phyloP scores from a whole-genome alignment of 2,329 filamentous ascomycete species.

The Biscogniauxia marginata region DNA sequence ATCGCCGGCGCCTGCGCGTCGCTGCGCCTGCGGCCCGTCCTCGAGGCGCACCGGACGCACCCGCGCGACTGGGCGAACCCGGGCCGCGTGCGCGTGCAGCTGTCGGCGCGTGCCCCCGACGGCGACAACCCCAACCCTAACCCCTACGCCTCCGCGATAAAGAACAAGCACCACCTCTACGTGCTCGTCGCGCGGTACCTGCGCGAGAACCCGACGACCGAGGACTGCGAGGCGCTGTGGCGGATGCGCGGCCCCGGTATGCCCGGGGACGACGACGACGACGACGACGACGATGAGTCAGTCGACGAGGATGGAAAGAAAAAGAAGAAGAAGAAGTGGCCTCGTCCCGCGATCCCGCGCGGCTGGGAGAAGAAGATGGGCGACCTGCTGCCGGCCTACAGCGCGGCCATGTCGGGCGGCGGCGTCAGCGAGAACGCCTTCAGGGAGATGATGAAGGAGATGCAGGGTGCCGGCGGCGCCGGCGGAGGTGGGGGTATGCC shows the following conservation, averaged over 20 bases:
- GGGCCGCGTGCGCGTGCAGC: conserved; percentile 76
- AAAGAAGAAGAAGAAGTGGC: too few relatives aligned
- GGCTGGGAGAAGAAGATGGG: conserved; percentile 81
- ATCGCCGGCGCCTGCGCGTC: conserved; percentile 81
- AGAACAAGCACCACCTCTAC: conserved; percentile 85
- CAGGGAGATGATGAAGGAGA: conserved; percentile 96
- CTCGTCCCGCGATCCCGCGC: conserved; percentile 71
- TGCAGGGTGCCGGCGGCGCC: conserved; percentile 56
- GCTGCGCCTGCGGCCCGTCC: conserved; percentile 69
- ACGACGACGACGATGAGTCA: too few relatives aligned
- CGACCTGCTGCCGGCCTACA: conserved; percentile 80
- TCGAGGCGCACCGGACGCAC: conserved; percentile 90
- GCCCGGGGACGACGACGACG: conserved; percentile 59
- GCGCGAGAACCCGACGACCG: conserved; percentile 72
- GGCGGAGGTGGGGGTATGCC: conserved; percentile 30
- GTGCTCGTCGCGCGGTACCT: conserved; percentile 76
- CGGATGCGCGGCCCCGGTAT: conserved; percentile 71
- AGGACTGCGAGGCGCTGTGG: conserved; percentile 63
- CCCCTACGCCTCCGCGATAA: conserved; percentile 46
- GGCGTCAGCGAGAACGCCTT: conserved; percentile 93
- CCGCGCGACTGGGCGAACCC: conserved; percentile 98
- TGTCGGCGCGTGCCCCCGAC: conserved; percentile 51
- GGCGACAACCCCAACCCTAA: conserved; percentile 2
- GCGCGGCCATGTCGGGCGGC: conserved; percentile 84
- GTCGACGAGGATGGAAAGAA: too few relatives aligned